Conservation (phyloP, 2,329 filamentous ascomycete genomes). For the Monilinia aucupariae region DNA sequence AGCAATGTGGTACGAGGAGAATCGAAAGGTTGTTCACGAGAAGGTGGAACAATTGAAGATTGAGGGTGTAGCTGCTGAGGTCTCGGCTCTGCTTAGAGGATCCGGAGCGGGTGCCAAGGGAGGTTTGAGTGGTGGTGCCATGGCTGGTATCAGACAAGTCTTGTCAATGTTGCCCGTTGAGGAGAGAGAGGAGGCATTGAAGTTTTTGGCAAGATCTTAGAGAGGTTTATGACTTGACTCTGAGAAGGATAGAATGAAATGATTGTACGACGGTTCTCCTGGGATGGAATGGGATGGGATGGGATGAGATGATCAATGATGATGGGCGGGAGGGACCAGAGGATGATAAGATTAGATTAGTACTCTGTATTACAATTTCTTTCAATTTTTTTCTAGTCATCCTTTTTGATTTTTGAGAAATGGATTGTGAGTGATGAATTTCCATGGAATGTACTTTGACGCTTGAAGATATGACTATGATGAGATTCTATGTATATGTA, state of each 20-base stretch:
- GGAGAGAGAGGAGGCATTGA: constrained; percentile 63
- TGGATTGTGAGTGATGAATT: not conserved
- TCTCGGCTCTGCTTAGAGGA: constrained; percentile 61
- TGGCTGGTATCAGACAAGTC: constrained; percentile 69
- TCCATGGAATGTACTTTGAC: not conserved
- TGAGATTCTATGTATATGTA: too few species aligned
- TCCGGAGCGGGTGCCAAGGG: constrained; percentile 52
- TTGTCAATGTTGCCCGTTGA: constrained; percentile 79
- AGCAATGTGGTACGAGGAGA: constrained; percentile 93
- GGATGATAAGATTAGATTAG: not conserved
- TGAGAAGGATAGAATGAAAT: not conserved
- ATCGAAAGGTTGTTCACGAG: constrained; percentile 72
- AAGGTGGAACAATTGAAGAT: constrained; percentile 82
- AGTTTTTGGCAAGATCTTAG: constrained; percentile 30
- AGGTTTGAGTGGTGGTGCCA: constrained; percentile 53
- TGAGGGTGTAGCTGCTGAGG: constrained; percentile 63
- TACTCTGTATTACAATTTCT: constrained; percentile 2
- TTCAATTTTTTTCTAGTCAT: not conserved
- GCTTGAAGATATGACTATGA: not conserved
- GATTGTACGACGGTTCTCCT: not conserved
- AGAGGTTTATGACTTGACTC: not conserved
- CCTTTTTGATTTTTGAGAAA: not conserved
- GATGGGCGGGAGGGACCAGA: not conserved
- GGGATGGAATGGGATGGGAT: not conserved
- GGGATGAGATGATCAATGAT: not conserved